These are phyloP conservation scores for Populus tremula DNA, from an alignment of 345 rosid genomes.

Conservation along the genomic window DNA sequence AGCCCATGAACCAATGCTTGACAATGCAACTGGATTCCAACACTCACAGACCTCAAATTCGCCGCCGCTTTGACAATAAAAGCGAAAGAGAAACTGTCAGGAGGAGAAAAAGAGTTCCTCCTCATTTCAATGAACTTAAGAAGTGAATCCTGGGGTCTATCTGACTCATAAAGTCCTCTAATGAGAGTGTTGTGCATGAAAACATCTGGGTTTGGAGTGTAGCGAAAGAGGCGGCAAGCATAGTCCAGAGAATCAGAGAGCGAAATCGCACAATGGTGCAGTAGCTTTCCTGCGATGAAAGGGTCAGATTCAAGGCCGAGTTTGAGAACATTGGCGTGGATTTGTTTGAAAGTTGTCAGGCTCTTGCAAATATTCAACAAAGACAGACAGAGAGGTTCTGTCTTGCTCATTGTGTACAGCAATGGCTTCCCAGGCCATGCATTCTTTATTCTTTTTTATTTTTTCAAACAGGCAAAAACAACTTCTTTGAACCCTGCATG, in stretches of 20 bases:
- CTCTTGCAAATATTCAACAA: slow-evolving; percentile 45
- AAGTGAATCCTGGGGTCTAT: slow-evolving; percentile 39
- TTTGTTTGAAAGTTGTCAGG: slow-evolving; percentile 45
- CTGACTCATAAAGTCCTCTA: slow-evolving; percentile 59
- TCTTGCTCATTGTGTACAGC: slow-evolving; percentile 34
- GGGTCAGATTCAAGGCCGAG: slow-evolving; percentile 42
- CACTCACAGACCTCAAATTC: slow-evolving; percentile 36
- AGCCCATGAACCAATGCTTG: slow-evolving; percentile 45
- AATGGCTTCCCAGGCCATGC: no score
- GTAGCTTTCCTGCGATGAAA: slow-evolving; percentile 53
- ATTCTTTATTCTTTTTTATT: no score
- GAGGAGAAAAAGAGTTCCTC: slow-evolving; percentile 32
- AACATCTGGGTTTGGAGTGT: slow-evolving; percentile 48
- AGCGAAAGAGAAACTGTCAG: slow-evolving; percentile 72
- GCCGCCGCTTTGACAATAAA: slow-evolving; percentile 62
- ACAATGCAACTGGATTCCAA: slow-evolving; percentile 60
- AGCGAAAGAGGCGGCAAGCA: slow-evolving; percentile 46
- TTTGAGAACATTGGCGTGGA: slow-evolving; percentile 50
- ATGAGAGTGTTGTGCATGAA: slow-evolving; percentile 75
- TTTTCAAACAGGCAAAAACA: no score
- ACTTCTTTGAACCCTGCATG: no score
- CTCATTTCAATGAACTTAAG: slow-evolving; percentile 42
- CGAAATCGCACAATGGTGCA: slow-evolving; percentile 48
- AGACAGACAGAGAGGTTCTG: slow-evolving; percentile 27
- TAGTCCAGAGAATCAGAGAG: slow-evolving; percentile 43